Conservation (phyloP, 75 land plant species). For the Pinus taeda region DNA sequence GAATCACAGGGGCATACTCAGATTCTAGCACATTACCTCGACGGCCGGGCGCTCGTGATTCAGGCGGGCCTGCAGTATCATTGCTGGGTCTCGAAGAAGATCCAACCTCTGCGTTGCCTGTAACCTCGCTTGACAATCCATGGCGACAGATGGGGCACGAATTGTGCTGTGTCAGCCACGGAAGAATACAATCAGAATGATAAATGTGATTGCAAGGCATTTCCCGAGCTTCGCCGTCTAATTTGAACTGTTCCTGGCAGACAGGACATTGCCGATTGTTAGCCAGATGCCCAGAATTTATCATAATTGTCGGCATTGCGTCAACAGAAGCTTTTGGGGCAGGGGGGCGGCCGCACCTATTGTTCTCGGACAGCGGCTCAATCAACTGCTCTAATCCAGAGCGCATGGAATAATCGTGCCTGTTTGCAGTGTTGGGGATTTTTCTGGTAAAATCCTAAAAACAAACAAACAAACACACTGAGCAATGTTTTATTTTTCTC, state of each 20-base stretch:
- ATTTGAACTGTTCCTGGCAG: conserved; percentile 50
- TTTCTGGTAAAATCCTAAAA: no score
- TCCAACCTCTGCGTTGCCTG: no score
- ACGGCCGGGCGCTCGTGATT: no score
- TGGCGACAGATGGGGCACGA: conserved; percentile 62
- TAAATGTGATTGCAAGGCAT: conserved; percentile 69
- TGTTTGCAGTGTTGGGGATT: no score
- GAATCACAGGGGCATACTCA: no score
- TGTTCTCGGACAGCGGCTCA: conserved; percentile 36
- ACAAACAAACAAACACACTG: no score
- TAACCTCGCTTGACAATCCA: conserved; percentile 18
- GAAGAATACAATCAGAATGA: conserved; percentile 46
- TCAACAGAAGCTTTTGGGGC: conserved; percentile 66
- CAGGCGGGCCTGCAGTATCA: no score
- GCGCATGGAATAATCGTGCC: conserved; percentile 38
- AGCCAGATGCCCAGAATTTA: conserved; percentile 29
- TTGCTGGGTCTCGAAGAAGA: neutral
- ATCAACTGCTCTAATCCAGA: conserved; percentile 47
- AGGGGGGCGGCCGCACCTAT: conserved; percentile 65
- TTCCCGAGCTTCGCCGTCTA: conserved; percentile 40
- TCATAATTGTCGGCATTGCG: conserved; percentile 69
- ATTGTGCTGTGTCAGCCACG: conserved; percentile 52
- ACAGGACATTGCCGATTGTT: conserved; percentile 50
- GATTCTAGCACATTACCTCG: no score
- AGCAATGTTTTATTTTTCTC: no score